Evolutionary conservation across 2,329 filamentous ascomycete species (phyloP), one percentile per base, ranked within the genome.

Genomic region (Peltaster fructicola): DNA sequence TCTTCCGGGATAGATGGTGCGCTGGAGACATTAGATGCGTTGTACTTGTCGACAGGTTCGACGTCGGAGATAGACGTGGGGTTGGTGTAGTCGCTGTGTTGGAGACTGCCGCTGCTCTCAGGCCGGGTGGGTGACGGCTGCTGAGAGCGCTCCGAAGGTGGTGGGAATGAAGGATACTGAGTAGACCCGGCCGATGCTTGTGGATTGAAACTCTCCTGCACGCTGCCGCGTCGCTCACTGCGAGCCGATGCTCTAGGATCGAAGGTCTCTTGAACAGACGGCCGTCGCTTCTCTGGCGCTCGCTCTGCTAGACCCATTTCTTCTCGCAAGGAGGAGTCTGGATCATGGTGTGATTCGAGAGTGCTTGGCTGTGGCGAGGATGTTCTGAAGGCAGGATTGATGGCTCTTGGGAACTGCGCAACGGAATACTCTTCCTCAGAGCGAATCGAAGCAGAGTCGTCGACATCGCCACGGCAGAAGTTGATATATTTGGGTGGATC

Each of bases 401-500:
- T 92, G 27, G 77, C 84, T 31, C 88, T 68, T 31, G 84, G 81
- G 43, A 95, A 98, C 45, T 98, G 85, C 4, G 90, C 90, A 8
- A 98, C 81, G 0, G 82, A 91, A 47, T 92, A 98, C 35, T 92
- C 84, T 12, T 91, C 82, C 0, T 79, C 85, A 7, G 66, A 61
- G 14, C 44, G 41, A 34, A 88, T 80, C 2, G 85, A 93, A 37
- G 72, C 70, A 17, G 68, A 72, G 39, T 98, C 88, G 27, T 73
- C 57, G 17, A 64, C 63, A 47, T 92, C 84, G 9, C 85, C 88
- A 7, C 88, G 75, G 49, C 81, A 90, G 51, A 95, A 98, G 58
- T 98, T 93, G 68, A 98, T 93, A 51, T 93, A 98, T 51, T 82
- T 93, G 20, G 88, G 88, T 13, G 88, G 71, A 49, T 93, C 88